Percentiles rank a stretch among this genome's conserved stretches.
Evolutionary conservation across 2,329 filamentous ascomycete genomes (phyloP).

Genomic region (Sporothrix dimorphospora): DNA sequence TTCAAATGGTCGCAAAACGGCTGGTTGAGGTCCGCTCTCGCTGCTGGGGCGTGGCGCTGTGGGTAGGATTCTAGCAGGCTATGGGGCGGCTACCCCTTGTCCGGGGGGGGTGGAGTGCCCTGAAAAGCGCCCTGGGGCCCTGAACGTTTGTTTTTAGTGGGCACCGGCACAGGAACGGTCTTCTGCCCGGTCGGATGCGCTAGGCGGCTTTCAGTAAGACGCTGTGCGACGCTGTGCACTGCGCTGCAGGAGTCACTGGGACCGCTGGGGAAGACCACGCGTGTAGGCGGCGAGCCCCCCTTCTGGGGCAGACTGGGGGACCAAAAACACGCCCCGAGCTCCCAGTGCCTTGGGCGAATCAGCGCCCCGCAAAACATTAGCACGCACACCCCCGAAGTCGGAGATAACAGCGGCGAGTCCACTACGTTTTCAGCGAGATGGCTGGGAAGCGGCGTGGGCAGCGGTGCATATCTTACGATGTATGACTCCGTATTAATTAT

Average conservation of each 20-base stretch:
- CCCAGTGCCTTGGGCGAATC: conserved; percentile 5
- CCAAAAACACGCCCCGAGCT: conserved; percentile 2
- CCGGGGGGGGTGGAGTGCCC: not conserved
- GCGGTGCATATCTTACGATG: too few relatives aligned
- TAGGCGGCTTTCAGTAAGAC: conserved; percentile 20
- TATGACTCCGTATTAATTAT: too few relatives aligned
- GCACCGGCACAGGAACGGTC: conserved; percentile 10
- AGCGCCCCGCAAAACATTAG: conserved; percentile 14
- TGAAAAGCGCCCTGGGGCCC: not conserved
- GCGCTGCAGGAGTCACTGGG: too few relatives aligned
- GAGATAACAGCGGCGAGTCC: conserved; percentile 2
- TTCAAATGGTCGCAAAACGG: not conserved
- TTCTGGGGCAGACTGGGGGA: too few relatives aligned
- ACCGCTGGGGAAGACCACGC: not conserved
- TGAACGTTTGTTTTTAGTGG: not conserved
- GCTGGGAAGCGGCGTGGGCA: not conserved
- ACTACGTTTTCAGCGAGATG: not conserved
- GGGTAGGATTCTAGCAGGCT: not conserved
- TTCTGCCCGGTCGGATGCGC: not conserved
- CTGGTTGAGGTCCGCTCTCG: conserved; percentile 6
- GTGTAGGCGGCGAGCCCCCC: not conserved
- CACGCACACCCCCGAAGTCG: conserved; percentile 20
- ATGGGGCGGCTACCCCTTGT: not conserved
- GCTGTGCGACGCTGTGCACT: too few relatives aligned
- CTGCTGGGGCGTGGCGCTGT: not conserved